phyloP scores from a whole-genome alignment of 805 yeast genomes.

The Dipodascus albidus region DNA sequence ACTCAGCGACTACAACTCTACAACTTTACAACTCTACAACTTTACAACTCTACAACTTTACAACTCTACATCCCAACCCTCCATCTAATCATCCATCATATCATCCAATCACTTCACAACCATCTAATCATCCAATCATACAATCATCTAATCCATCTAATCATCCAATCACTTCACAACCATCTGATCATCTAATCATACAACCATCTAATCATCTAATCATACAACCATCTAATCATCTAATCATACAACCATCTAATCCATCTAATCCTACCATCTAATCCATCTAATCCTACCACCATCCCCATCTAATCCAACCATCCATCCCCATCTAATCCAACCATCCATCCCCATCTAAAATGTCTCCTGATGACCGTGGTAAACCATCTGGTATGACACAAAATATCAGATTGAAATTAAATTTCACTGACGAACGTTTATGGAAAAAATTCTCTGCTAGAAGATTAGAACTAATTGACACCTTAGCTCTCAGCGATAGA shows the following conservation, averaged over 20 bases:
- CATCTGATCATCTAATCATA: no score
- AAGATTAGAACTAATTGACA: conserved; percentile 78
- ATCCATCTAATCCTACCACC: not conserved
- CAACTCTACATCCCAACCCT: not conserved
- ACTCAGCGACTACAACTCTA: not conserved
- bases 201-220: no score
- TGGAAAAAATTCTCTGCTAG: conserved; percentile 93
- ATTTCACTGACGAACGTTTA: conserved; percentile 66
- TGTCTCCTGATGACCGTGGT: not conserved
- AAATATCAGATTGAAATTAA: conserved; percentile 47
- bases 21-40: not conserved
- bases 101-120: no score
- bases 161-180: no score
- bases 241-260: no score
- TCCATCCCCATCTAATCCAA: not conserved
- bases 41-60: not conserved
- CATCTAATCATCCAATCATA: no score
- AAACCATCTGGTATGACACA: conserved; percentile 37
- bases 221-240: no score
- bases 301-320: not conserved
- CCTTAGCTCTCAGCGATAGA: conserved; percentile 44
- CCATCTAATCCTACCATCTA: no score
- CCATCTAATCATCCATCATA: no score
- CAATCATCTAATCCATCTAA: no score
- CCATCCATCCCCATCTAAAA: not conserved